Percentiles rank a stretch among this genome's conserved stretches.
phyloP scores from a whole-genome alignment of 495 filamentous ascomycete genomes.

The Aspergillus hancockii region DNA sequence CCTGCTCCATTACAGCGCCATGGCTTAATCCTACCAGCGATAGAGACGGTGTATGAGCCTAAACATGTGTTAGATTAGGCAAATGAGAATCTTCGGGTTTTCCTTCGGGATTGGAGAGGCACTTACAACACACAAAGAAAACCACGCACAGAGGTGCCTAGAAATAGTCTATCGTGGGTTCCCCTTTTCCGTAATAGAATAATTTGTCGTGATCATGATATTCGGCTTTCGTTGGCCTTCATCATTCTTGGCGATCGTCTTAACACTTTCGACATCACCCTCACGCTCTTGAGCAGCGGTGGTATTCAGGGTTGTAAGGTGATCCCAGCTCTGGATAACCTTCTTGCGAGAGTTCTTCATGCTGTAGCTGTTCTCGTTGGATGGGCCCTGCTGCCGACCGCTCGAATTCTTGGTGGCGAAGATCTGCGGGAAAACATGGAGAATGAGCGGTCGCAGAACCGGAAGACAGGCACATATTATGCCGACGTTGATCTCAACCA shows the following conservation, averaged over 20 bases:
- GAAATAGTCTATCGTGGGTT: too few relatives aligned
- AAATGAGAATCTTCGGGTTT: too few relatives aligned
- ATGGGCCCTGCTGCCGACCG: neutral
- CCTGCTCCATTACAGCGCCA: too few relatives aligned
- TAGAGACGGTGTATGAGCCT: too few relatives aligned
- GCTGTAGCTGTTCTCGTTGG: neutral
- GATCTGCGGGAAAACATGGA: constrained; percentile 6
- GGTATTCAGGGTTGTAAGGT: constrained; percentile 5
- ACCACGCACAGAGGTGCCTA: too few relatives aligned
- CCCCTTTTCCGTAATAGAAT: neutral
- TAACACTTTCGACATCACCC: neutral
- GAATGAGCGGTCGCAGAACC: constrained; percentile 7
- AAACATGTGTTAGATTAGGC: too few relatives aligned
- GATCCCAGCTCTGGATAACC: constrained; percentile 10
- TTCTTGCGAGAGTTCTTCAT: neutral
- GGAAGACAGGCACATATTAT: constrained; percentile 16
- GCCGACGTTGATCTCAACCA: constrained; percentile 19
- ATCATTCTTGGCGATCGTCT: constrained; percentile 6
- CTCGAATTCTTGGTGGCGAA: constrained; percentile 7
- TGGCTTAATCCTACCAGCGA: too few relatives aligned
- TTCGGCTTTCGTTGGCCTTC: neutral
- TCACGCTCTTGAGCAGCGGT: neutral
- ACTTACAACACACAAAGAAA: too few relatives aligned
- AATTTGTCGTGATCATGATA: constrained; percentile 1
- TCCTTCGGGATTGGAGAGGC: too few relatives aligned